Evolutionary conservation across 2,329 filamentous ascomycete genomes (phyloP).

Genomic region (Nigrospora sphaerica): DNA sequence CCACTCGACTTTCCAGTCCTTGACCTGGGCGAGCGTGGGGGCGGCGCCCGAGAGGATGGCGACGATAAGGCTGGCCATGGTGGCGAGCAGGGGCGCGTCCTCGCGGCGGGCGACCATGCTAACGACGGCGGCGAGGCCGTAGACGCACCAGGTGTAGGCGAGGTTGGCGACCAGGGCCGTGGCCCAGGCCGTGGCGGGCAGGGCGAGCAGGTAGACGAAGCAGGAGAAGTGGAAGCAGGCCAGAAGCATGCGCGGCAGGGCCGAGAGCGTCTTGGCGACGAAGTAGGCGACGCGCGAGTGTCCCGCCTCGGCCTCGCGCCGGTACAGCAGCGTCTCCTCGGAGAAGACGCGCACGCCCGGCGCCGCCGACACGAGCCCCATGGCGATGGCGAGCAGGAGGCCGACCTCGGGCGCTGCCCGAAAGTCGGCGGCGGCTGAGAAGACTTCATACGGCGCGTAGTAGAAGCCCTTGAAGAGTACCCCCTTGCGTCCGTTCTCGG

Average conservation of each 20-base stretch:
- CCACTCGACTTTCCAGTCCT: constrained; percentile 46
- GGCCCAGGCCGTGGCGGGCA: constrained; percentile 41
- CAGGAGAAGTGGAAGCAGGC: constrained; percentile 48
- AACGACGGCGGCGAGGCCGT: constrained; percentile 44
- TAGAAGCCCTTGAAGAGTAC: constrained; percentile 44
- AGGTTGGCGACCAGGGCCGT: constrained; percentile 43
- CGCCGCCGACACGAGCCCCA: constrained; percentile 46
- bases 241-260: constrained; percentile 41
- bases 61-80: constrained; percentile 46
- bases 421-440: constrained; percentile 45
- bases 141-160: constrained; percentile 52
- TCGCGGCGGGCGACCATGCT: constrained; percentile 48
- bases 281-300: constrained; percentile 51
- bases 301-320: constrained; percentile 47
- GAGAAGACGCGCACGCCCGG: constrained; percentile 51
- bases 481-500: constrained; percentile 40
- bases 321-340: constrained; percentile 46
- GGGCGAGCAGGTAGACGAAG: constrained; percentile 38
- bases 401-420: constrained; percentile 43
- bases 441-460: constrained; percentile 37
- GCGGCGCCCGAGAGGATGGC: constrained; percentile 47
- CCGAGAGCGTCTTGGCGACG: constrained; percentile 45
- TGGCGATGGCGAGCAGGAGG: constrained; percentile 44
- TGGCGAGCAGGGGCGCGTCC: constrained; percentile 48
- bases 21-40: constrained; percentile 40